These are phyloP conservation scores for Anthoceros angustus DNA, from an alignment of 225 moss, liverwort and hornwort species.

Conservation along the genomic window DNA sequence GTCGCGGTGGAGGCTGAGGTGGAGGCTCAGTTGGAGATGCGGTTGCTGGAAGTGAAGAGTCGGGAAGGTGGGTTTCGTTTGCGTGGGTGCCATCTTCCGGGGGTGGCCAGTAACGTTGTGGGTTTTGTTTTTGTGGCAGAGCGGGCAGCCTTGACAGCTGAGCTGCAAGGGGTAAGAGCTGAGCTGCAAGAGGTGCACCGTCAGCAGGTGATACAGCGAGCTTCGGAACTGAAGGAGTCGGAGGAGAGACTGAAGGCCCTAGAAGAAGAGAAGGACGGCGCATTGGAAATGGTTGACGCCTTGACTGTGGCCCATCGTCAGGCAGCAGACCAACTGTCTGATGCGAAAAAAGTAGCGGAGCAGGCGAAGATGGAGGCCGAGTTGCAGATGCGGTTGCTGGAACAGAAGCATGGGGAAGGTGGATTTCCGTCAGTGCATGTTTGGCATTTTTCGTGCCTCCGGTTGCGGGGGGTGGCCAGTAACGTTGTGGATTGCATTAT, in stretches of 20 bases:
- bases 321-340: not conserved
- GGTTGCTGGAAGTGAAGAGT: not conserved
- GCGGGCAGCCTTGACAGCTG: not conserved
- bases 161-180: no score
- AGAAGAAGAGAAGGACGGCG: not conserved
- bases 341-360: not conserved
- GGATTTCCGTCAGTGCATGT: no score
- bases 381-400: not conserved
- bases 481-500: no score
- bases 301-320: no score
- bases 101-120: no score
- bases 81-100: not conserved
- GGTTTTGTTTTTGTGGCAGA: not conserved
- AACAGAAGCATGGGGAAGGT: no score
- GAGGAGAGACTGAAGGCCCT: not conserved
- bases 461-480: no score
- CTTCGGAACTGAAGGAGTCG: not conserved
- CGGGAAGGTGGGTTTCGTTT: not conserved
- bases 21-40: not conserved
- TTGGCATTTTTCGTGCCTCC: no score
- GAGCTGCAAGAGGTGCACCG: not conserved
- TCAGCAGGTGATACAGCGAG: not conserved
- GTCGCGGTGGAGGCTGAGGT: not conserved
- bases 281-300: not conserved
- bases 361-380: not conserved